phyloP scores from a whole-genome alignment of 305 asterid genomes.

The Caryopteris hybrid region DNA sequence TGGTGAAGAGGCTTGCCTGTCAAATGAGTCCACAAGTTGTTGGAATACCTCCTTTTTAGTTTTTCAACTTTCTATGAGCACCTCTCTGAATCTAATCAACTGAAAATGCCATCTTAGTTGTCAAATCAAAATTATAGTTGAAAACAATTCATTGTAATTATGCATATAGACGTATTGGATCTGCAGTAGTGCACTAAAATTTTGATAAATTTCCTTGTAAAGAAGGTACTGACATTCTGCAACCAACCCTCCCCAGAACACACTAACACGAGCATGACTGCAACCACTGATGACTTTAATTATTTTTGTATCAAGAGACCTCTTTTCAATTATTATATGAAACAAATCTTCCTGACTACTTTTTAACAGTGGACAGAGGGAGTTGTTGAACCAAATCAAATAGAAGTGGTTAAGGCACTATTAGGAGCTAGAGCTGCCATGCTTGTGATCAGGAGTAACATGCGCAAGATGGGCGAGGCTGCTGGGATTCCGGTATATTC shows the following conservation, averaged over 20 bases:
- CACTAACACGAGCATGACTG: background rate
- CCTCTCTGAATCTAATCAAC: too few species aligned
- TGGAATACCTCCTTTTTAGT: background rate
- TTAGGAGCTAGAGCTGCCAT: constrained; percentile 88
- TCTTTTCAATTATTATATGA: background rate
- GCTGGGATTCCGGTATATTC: constrained; percentile 84
- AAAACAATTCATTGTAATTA: too few species aligned
- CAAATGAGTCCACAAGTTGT: background rate
- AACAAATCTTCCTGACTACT: background rate
- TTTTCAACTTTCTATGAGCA: too few species aligned
- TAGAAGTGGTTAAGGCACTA: constrained; percentile 60
- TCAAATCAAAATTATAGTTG: too few species aligned
- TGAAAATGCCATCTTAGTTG: too few species aligned
- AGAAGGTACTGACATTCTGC: too few species aligned
- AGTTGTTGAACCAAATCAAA: constrained; percentile 45
- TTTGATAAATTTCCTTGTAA: too few species aligned
- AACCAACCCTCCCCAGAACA: too few species aligned
- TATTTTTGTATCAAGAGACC: background rate
- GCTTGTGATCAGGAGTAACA: constrained; percentile 73
- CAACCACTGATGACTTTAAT: background rate
- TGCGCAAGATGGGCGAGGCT: constrained; percentile 92
- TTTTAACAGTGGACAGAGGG: constrained; percentile 62
- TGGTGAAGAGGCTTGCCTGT: background rate
- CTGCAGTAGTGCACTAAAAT: too few species aligned
- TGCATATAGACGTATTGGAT: too few species aligned